A percentile compares a stretch with the other conserved stretches of the same genome.
phyloP scores from a whole-genome alignment of 257 asterid genomes.

The Solanum arcanum region DNA sequence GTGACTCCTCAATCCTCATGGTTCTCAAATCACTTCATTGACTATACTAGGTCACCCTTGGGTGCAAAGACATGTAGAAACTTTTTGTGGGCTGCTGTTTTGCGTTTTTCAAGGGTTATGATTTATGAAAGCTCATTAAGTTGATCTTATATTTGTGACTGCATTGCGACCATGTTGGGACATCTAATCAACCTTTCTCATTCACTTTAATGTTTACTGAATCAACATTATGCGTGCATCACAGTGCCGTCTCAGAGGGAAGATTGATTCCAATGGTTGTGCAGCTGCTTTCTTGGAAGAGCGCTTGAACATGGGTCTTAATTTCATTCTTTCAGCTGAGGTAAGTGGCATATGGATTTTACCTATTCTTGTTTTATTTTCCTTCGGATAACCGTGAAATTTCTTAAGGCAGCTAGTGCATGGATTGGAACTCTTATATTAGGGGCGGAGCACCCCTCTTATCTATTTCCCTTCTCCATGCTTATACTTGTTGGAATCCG shows the following conservation, averaged over 20 bases:
- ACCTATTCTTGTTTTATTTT: not conserved
- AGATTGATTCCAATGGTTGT: conserved; percentile 11
- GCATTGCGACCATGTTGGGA: not conserved
- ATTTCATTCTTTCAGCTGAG: conserved; percentile 11
- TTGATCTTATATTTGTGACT: not conserved
- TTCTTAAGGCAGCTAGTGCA: not conserved
- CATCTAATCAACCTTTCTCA: not conserved
- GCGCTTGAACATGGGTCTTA: conserved; percentile 11
- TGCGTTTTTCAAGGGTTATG: not conserved
- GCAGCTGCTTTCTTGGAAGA: conserved; percentile 13
- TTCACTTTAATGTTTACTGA: not conserved
- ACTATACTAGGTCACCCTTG: not conserved
- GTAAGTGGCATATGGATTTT: not conserved
- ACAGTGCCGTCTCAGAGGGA: conserved; percentile 17
- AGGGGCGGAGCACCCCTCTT: not conserved
- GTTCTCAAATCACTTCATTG: not conserved
- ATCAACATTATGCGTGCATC: not conserved
- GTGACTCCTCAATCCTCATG: not conserved
- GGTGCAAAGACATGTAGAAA: not conserved
- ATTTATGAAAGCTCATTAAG: not conserved
- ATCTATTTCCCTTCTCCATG: not conserved
- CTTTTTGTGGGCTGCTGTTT: not conserved
- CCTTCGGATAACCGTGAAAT: not conserved
- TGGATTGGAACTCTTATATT: not conserved
- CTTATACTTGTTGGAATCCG: not conserved